A percentile compares a stretch with the other conserved stretches of the same genome.
Evolutionary conservation across 1,284 basidiomycete species (phyloP).

Genomic region (Naganishia liquefaciens): DNA sequence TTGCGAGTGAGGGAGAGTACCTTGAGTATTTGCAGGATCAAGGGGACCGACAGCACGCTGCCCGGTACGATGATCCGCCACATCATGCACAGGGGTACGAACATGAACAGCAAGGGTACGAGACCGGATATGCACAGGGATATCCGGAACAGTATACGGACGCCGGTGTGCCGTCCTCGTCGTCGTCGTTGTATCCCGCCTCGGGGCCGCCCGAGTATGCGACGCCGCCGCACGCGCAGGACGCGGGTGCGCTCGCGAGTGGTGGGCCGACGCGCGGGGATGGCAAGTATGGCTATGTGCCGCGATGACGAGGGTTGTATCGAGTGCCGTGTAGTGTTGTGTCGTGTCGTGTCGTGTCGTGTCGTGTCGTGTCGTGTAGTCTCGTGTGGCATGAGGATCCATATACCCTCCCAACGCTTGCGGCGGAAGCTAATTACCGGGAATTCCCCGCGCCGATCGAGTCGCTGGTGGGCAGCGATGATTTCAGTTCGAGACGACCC

Average conservation of each 20-base stretch:
- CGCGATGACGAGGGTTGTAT: slow-evolving; percentile 4
- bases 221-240: background rate
- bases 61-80: slow-evolving; percentile 12
- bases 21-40: slow-evolving; percentile 32
- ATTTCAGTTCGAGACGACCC: too few species aligned
- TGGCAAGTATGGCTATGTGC: slow-evolving; percentile 18
- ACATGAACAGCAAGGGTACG: slow-evolving; percentile 8
- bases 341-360: too few species aligned
- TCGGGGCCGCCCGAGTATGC: too few species aligned
- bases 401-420: too few species aligned
- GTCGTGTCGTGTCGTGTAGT: too few species aligned
- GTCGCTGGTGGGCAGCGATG: too few species aligned
- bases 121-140: slow-evolving; percentile 10
- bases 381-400: too few species aligned
- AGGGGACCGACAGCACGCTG: slow-evolving; percentile 39
- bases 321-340: too few species aligned
- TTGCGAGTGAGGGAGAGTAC: slow-evolving; percentile 30
- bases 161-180: slow-evolving; percentile 6
- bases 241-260: too few species aligned
- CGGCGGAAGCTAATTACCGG: background rate
- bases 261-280: background rate
- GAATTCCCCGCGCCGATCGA: too few species aligned
- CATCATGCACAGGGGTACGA: slow-evolving; percentile 30
- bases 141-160: slow-evolving; percentile 23
- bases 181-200: background rate